Conservation (phyloP, 2,329 filamentous ascomycete genomes). For the Penicillium glabrum region DNA sequence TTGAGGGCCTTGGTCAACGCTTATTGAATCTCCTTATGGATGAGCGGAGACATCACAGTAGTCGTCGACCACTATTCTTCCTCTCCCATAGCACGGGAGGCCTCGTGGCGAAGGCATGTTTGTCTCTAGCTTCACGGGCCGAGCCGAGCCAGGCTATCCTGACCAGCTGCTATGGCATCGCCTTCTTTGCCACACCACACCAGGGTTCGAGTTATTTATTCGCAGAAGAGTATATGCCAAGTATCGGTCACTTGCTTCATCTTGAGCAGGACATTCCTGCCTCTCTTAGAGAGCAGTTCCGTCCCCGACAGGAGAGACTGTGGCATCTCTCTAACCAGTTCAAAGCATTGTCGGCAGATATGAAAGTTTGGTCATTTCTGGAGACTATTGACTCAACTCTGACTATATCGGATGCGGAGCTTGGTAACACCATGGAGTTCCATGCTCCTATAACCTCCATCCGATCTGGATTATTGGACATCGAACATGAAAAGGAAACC, state of each 20-base stretch:
- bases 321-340: slow-evolving; percentile 55
- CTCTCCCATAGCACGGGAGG: slow-evolving; percentile 63
- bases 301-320: slow-evolving; percentile 52
- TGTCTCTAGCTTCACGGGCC: slow-evolving; percentile 41
- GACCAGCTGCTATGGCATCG: slow-evolving; percentile 60
- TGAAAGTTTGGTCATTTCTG: slow-evolving; percentile 63
- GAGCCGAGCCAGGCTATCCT: slow-evolving; percentile 42
- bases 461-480: slow-evolving; percentile 30
- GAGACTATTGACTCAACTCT: slow-evolving; percentile 62
- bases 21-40: slow-evolving; percentile 25
- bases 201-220: slow-evolving; percentile 64
- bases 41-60: slow-evolving; percentile 19
- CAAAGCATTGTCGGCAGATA: slow-evolving; percentile 56
- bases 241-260: slow-evolving; percentile 55
- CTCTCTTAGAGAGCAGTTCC: slow-evolving; percentile 53
- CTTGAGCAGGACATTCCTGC: slow-evolving; percentile 53
- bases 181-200: slow-evolving; percentile 63
- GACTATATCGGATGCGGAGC: slow-evolving; percentile 40
- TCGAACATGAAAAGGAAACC: slow-evolving; percentile 35
- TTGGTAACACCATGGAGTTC: slow-evolving; percentile 53
- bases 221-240: slow-evolving; percentile 55
- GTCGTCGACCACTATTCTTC: slow-evolving; percentile 56
- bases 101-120: slow-evolving; percentile 58
- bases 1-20: slow-evolving; percentile 26
- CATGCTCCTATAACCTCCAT: slow-evolving; percentile 60